Evolutionary conservation across 1,284 basidiomycete genomes (phyloP).

Genomic region (Ceratobasidium papillatum): DNA sequence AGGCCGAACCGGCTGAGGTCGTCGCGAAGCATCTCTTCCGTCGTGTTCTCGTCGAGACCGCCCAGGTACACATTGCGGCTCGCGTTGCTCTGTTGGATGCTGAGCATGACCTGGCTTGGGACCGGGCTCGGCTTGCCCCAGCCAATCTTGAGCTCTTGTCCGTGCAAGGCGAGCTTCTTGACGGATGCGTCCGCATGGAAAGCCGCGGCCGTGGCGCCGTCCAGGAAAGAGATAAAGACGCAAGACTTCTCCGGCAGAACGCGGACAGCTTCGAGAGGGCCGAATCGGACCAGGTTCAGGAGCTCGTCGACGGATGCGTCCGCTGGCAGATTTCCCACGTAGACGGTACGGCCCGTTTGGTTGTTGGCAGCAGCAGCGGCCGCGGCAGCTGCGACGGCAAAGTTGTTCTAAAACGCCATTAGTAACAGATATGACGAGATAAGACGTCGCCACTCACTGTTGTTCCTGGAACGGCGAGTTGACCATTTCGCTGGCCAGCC

Average conservation of each 20-base stretch:
- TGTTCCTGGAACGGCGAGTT: conserved; percentile 40
- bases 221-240: conserved; percentile 97
- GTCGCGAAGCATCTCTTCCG: conserved; percentile 88
- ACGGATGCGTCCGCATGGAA: conserved; percentile 95
- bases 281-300: conserved; percentile 96
- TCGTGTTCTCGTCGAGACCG: conserved; percentile 85
- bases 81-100: conserved; percentile 89
- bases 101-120: conserved; percentile 81
- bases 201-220: conserved; percentile 87
- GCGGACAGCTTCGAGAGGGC: conserved; percentile 93
- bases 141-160: conserved; percentile 93
- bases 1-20: conserved; percentile 90
- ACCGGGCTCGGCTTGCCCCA: conserved; percentile 95
- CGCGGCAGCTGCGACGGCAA: conserved; percentile 56
- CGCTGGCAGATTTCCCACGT: conserved; percentile 95
- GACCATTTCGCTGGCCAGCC: conserved; percentile 42
- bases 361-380: conserved; percentile 71
- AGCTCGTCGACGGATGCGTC: conserved; percentile 97
- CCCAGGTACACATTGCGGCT: conserved; percentile 95
- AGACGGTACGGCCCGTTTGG: conserved; percentile 87
- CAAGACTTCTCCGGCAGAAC: conserved; percentile 98
- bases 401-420: conserved; percentile 34
- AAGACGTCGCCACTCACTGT: conserved; percentile 43
- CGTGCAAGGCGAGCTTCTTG: conserved; percentile 89
- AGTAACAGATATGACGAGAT: not conserved